phyloP scores from a whole-genome alignment of 2,329 filamentous ascomycete species.

The Trichoderma sp. region DNA sequence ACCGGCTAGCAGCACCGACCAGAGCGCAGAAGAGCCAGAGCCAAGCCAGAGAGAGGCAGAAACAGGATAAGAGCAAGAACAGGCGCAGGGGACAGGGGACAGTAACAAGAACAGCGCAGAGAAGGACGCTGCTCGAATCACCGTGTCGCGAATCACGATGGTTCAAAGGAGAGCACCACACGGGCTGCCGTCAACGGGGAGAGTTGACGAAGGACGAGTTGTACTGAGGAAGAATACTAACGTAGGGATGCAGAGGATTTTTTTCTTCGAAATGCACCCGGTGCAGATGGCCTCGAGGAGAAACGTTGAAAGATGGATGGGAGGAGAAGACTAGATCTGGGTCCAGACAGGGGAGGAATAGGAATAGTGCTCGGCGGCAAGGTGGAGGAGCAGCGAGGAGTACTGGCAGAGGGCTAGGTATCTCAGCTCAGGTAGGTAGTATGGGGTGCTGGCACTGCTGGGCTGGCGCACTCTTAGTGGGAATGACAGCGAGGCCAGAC shows the following conservation, averaged over 20 bases:
- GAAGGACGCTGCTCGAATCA: conserved; percentile 9
- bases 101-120: conserved; percentile 2
- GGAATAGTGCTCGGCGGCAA: neutral
- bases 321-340: conserved; percentile 13
- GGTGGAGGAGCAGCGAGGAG: conserved; percentile 3
- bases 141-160: conserved; percentile 7
- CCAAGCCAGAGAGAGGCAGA: conserved; percentile 2
- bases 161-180: neutral
- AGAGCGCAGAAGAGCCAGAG: conserved; percentile 6
- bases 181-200: neutral
- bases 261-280: conserved; percentile 7
- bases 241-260: conserved; percentile 11
- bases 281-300: conserved; percentile 19
- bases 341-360: conserved; percentile 14
- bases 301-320: conserved; percentile 16
- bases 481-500: neutral
- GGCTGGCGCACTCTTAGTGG: neutral
- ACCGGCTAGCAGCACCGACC: neutral
- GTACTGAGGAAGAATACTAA: conserved; percentile 5
- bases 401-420: neutral
- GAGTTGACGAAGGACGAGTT: neutral
- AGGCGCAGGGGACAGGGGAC: neutral
- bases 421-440: neutral
- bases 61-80: conserved; percentile 13
- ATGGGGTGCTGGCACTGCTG: neutral